Conservation (phyloP, 768 basidiomycete species). For the Wakefieldia striispora region DNA sequence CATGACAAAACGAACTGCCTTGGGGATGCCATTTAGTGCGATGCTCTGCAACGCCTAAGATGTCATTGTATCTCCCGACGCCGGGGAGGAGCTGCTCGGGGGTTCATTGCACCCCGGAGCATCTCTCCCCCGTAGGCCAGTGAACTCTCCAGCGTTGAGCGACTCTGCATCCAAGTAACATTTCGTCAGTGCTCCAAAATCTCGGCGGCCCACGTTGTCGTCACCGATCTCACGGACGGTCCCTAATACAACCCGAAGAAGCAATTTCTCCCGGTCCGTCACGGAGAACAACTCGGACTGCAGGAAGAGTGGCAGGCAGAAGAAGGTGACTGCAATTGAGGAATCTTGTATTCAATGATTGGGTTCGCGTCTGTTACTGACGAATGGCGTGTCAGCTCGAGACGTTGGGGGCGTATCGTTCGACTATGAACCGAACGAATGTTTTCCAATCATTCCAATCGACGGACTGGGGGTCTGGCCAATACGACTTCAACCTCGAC, state of each 20-base stretch:
- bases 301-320: no score
- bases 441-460: constrained; percentile 36
- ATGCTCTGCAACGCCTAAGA: no score
- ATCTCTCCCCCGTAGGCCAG: constrained; percentile 6
- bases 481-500: constrained; percentile 7
- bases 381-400: constrained; percentile 26
- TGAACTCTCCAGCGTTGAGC: not conserved
- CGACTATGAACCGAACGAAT: constrained; percentile 27
- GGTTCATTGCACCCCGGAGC: no score
- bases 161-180: not conserved
- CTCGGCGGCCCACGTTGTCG: constrained; percentile 47
- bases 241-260: constrained; percentile 28
- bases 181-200: constrained; percentile 13
- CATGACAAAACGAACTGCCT: no score
- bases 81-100: no score
- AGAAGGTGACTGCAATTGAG: no score
- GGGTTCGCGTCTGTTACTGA: not conserved
- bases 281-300: constrained; percentile 8
- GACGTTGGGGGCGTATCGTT: constrained; percentile 32
- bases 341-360: constrained; percentile 7
- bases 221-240: constrained; percentile 42
- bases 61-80: no score
- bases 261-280: constrained; percentile 28
- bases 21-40: no score
- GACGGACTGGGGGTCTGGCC: constrained; percentile 12